Percentiles rank a stretch among this genome's conserved stretches.
phyloP scores from a whole-genome alignment of 2,329 filamentous ascomycete genomes.

The Pezicula neosporulosa region DNA sequence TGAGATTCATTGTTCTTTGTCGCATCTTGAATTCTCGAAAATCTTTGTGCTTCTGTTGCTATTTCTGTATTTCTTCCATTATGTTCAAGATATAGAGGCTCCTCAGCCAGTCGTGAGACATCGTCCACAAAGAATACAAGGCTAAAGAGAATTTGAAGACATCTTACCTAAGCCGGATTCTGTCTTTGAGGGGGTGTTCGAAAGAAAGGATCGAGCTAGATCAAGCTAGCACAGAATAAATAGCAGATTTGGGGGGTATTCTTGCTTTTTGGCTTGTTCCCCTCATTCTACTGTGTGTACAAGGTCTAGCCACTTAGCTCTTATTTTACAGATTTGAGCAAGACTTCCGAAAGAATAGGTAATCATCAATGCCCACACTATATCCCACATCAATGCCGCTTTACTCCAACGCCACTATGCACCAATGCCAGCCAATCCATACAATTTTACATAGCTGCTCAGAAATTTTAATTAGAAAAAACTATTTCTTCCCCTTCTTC shows the following conservation, averaged over 20 bases:
- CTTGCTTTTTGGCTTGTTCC: neutral
- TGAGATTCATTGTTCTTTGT: too few relatives aligned
- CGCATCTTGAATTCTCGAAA: too few relatives aligned
- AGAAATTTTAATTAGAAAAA: neutral
- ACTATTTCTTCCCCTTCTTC: conserved; percentile 64
- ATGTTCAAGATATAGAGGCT: neutral
- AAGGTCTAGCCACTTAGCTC: too few relatives aligned
- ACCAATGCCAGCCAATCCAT: neutral
- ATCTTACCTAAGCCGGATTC: too few relatives aligned
- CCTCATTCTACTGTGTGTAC: neutral
- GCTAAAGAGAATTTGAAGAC: too few relatives aligned
- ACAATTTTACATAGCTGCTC: conserved; percentile 5
- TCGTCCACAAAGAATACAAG: too few relatives aligned
- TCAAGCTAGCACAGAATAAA: too few relatives aligned
- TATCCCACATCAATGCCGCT: neutral
- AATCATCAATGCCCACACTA: neutral
- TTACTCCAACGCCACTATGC: conserved; percentile 8
- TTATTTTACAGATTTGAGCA: neutral
- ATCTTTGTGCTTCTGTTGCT: too few relatives aligned
- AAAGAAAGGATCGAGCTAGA: too few relatives aligned
- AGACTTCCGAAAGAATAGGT: neutral
- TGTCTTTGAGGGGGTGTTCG: too few relatives aligned
- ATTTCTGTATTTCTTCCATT: neutral
- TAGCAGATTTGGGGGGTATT: too few relatives aligned
- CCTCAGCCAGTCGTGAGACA: neutral